Evolutionary conservation across 768 basidiomycete genomes (phyloP), one percentile per base, ranked within the genome.

Genomic region (Pulveroboletus sp.): DNA sequence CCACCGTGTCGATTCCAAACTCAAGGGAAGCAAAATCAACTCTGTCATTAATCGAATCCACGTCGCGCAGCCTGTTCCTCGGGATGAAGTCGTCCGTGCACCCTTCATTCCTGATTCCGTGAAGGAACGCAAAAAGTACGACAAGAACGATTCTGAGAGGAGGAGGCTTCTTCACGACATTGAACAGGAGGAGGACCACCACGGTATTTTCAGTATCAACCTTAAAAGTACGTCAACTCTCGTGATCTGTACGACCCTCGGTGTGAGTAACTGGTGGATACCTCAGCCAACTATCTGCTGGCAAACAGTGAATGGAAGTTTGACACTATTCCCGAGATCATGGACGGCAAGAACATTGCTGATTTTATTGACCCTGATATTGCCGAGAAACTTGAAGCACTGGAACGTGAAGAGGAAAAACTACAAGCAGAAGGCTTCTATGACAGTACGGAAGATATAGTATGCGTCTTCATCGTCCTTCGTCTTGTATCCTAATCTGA

Each of bases 351-450:
- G 80, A 99, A 99, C 73, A 73, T 98, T 46, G 95, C 94, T 21
- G 96, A 99, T 75, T 99, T 99, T 55, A 89, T 98, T 68, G 95
- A 98, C 69, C 88, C 93, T 18, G 96, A 99, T 63, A 98, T 99
- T 53, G 85, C 83, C 17, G 94, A 94, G 70, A 95, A 93, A 71
- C 84, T 99, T 41, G 95, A 97, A 63, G 95, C 93, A 11, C 82
- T 99, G 50, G 95, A 99, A 70, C 82, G 90, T 15, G 96, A 98
- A 66, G 96, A 99, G 69, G 95, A 95, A 69, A 82, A 80, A 58
- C 79, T 99, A n/a, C 77, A 92, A 66, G 86, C 84, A 0, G 92
- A 97, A 67, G 96, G 96, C 4, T 98, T 89, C 76, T 99, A 98
- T 68, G 90, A 92, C 32, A 81, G 76, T 46, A 95, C 93, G 33